Evolutionary conservation across 2,329 filamentous ascomycete genomes (phyloP).

Genomic region (Fusarium nygamai): DNA sequence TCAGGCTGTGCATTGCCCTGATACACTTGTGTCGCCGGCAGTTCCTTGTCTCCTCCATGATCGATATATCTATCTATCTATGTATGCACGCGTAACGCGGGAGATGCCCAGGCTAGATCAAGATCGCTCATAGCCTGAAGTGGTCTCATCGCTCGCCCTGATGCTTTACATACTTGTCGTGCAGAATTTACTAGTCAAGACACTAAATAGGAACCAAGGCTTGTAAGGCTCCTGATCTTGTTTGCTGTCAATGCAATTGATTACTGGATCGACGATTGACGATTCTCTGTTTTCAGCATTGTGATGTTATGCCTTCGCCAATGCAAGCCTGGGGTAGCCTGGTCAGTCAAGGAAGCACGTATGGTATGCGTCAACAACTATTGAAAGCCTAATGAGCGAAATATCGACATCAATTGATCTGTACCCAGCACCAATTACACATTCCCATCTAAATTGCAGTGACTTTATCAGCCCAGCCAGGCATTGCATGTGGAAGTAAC

Average conservation of each 20-base stretch:
- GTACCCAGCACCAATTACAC: background rate
- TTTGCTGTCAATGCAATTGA: constrained; percentile 13
- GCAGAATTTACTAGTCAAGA: constrained; percentile 27
- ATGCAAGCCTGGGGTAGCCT: constrained; percentile 26
- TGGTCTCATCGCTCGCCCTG: constrained; percentile 24
- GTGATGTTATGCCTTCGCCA: background rate
- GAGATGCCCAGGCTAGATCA: constrained; percentile 23
- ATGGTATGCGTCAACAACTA: constrained; percentile 5
- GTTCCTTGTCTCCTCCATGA: constrained; percentile 24
- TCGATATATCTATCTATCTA: constrained; percentile 13
- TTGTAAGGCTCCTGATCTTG: constrained; percentile 12
- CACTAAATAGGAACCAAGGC: constrained; percentile 20
- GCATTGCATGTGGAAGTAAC: background rate
- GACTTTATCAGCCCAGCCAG: background rate
- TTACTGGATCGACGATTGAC: constrained; percentile 17
- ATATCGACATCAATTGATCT: background rate
- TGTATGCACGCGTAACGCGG: constrained; percentile 18
- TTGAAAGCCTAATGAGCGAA: background rate
- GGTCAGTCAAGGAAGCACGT: constrained; percentile 7
- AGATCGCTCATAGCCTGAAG: constrained; percentile 25
- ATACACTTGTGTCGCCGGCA: constrained; percentile 29
- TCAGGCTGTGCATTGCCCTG: constrained; percentile 25
- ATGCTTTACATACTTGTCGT: constrained; percentile 16
- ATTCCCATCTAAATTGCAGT: background rate
- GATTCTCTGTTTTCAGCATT: constrained; percentile 2